These are phyloP conservation scores for Lipomyces chichibuensis DNA, from an alignment of 805 yeast genomes.

Conservation along the genomic window DNA sequence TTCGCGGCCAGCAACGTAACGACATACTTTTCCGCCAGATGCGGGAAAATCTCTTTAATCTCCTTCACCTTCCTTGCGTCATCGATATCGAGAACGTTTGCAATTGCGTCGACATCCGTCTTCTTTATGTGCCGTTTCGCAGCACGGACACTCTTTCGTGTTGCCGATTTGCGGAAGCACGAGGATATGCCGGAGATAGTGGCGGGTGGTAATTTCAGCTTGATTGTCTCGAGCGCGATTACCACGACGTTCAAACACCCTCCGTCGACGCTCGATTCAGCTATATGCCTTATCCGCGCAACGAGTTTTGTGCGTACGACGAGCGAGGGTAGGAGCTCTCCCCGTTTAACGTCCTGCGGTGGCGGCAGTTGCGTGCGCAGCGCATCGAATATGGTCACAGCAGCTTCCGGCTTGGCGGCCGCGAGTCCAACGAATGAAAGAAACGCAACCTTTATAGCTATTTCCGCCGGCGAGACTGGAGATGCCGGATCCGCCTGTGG, in stretches of 20 bases:
- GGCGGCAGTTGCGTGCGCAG: slow-evolving; percentile 23
- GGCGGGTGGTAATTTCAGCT: slow-evolving; percentile 5
- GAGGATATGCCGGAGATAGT: not conserved
- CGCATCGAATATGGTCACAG: slow-evolving; percentile 1
- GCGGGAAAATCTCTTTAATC: slow-evolving; percentile 18
- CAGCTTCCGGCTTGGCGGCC: slow-evolving; percentile 3
- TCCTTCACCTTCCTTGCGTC: slow-evolving; percentile 20
- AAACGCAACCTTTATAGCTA: slow-evolving; percentile 22
- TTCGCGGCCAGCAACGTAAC: slow-evolving; percentile 8
- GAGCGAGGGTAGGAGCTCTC: slow-evolving; percentile 25
- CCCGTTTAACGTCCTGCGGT: slow-evolving; percentile 18
- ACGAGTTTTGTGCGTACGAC: slow-evolving; percentile 23
- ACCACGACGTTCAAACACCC: slow-evolving; percentile 13
- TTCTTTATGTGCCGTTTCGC: not conserved
- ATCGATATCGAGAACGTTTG: not conserved
- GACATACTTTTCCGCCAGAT: slow-evolving; percentile 11
- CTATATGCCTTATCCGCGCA: slow-evolving; percentile 2
- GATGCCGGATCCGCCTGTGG: not conserved
- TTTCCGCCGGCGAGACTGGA: slow-evolving; percentile 20
- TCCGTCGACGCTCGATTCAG: not conserved
- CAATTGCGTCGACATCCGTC: not conserved
- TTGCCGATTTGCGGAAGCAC: slow-evolving; percentile 9
- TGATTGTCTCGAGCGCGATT: slow-evolving; percentile 24
- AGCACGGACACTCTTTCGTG: not conserved
- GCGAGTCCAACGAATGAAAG: slow-evolving; percentile 22